phyloP scores from a whole-genome alignment of 306 rosid genomes.

The Crotalaria pallida region DNA sequence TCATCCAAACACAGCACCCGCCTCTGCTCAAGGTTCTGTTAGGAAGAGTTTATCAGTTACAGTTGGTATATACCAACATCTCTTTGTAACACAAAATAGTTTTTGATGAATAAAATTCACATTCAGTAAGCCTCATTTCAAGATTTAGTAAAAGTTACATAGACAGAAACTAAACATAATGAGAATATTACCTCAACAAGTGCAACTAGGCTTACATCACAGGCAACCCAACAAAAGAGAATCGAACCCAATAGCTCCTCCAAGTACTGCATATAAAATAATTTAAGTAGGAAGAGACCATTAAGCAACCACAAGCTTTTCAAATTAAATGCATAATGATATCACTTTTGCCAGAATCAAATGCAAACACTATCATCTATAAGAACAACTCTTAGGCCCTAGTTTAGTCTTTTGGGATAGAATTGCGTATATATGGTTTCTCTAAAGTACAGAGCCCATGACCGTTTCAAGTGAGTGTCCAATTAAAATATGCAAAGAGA shows the following conservation, averaged over 20 bases:
- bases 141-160: neutral
- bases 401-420: neutral
- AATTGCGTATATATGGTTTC: neutral
- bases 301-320: conserved; percentile 5
- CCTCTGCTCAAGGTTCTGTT: no score
- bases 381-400: neutral
- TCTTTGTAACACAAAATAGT: no score
- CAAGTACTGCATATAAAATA: conserved; percentile 66
- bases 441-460: neutral
- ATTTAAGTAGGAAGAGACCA: neutral
- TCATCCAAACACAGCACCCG: no score
- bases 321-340: neutral
- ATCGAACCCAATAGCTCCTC: conserved; percentile 80
- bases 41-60: no score
- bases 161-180: neutral
- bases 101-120: no score
- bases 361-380: neutral
- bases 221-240: conserved; percentile 87
- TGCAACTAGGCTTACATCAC: conserved; percentile 84
- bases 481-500: neutral
- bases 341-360: neutral
- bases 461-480: neutral
- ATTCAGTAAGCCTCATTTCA: neutral
- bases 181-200: conserved; percentile 72
- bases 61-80: no score